Evolutionary conservation across 2,329 filamentous ascomycete genomes (phyloP).

Genomic region (Emericellopsis cladophorae): DNA sequence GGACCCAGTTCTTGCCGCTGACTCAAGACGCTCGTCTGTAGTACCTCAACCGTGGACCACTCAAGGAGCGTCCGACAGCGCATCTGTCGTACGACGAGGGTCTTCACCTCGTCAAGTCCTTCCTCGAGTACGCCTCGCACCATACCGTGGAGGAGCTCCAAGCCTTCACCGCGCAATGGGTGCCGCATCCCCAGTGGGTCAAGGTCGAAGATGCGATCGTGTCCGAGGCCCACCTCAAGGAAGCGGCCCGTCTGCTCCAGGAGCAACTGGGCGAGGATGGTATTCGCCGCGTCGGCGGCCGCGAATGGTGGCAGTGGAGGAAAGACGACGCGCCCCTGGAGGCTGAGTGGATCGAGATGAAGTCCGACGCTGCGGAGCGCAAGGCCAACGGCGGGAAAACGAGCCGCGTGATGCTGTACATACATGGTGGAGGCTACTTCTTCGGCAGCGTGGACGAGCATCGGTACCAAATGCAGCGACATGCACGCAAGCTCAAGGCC

Average conservation of each 20-base stretch:
- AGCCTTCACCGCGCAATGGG: conserved; percentile 82
- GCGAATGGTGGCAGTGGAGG: conserved; percentile 84
- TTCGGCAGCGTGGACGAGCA: conserved; percentile 95
- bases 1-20: no score
- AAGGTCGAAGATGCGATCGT: conserved; percentile 61
- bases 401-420: conserved; percentile 77
- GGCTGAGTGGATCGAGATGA: conserved; percentile 97
- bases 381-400: conserved; percentile 41
- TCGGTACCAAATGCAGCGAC: conserved; percentile 94
- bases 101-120: conserved; percentile 73
- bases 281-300: conserved; percentile 63
- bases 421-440: conserved; percentile 90
- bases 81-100: conserved; percentile 94
- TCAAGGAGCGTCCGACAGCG: conserved; percentile 69
- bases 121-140: conserved; percentile 72
- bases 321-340: conserved; percentile 51
- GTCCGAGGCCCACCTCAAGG: conserved; percentile 45
- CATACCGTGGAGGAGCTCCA: conserved; percentile 92
- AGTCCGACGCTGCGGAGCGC: conserved; percentile 55
- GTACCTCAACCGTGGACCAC: conserved; percentile 71
- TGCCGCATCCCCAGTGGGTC: conserved; percentile 82
- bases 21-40: conserved; percentile 18
- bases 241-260: conserved; percentile 54
- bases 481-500: conserved; percentile 87
- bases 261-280: conserved; percentile 69